These are phyloP conservation scores for Cryptococcus sp. DNA, from an alignment of 1,284 basidiomycete species.

Conservation along the genomic window DNA sequence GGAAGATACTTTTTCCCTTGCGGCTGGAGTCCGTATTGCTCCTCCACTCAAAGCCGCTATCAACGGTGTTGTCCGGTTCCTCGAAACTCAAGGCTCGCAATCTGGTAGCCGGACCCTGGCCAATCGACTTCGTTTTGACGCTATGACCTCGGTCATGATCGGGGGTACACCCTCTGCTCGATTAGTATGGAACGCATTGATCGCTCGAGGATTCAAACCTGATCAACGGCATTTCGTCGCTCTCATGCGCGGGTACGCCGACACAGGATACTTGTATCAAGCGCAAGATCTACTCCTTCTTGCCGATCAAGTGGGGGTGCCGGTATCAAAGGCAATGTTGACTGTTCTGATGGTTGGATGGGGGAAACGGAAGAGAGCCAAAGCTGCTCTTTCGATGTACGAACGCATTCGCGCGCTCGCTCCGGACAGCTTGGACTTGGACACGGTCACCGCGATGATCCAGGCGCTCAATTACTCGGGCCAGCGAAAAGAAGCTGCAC, in stretches of 20 bases:
- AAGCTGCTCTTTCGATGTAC: slow-evolving; percentile 3
- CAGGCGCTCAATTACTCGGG: slow-evolving; percentile 11
- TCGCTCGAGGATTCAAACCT: slow-evolving; percentile 41
- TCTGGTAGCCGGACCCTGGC: slow-evolving; percentile 23
- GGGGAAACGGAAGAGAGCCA: slow-evolving; percentile 9
- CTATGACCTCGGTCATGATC: slow-evolving; percentile 19
- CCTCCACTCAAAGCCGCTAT: slow-evolving; percentile 12
- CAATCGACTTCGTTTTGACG: slow-evolving; percentile 38
- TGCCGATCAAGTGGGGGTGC: slow-evolving; percentile 24
- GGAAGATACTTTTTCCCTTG: slow-evolving; percentile 7
- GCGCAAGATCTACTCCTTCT: slow-evolving; percentile 35
- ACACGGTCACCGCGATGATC: slow-evolving; percentile 18
- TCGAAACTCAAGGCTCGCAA: slow-evolving; percentile 9
- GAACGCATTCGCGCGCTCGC: slow-evolving; percentile 8
- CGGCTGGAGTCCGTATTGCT: slow-evolving; percentile 14
- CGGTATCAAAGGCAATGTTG: slow-evolving; percentile 28
- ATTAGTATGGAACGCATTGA: slow-evolving; percentile 37
- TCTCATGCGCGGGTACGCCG: slow-evolving; percentile 41
- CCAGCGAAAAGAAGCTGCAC: slow-evolving; percentile 9
- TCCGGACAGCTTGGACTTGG: neutral
- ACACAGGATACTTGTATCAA: slow-evolving; percentile 36
- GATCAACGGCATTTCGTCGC: slow-evolving; percentile 34
- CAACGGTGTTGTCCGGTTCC: slow-evolving; percentile 15
- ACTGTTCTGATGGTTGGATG: slow-evolving; percentile 26
- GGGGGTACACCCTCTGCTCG: slow-evolving; percentile 24